Evolutionary conservation across 2,329 filamentous ascomycete species (phyloP).

Genomic region (Sclerotinia spermophila): DNA sequence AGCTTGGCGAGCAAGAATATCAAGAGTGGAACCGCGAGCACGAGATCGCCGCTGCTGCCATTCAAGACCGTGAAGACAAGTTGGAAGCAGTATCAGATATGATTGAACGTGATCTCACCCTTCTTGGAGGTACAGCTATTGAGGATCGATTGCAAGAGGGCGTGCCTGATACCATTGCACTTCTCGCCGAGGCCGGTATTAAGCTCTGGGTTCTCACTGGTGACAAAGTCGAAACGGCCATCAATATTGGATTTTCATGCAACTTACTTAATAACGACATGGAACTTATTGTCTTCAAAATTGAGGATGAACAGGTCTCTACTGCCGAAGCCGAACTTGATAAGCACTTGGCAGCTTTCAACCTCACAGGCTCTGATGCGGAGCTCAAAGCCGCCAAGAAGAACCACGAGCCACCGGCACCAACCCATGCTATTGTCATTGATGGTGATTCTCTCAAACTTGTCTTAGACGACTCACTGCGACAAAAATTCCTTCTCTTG

Average conservation of each 20-base stretch:
- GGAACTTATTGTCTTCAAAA: constrained; percentile 89
- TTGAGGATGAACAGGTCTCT: constrained; percentile 66
- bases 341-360: constrained; percentile 67
- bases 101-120: constrained; percentile 84
- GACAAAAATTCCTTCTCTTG: constrained; percentile 88
- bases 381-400: constrained; percentile 75
- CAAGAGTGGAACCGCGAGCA: constrained; percentile 80
- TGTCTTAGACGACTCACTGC: constrained; percentile 75
- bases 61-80: constrained; percentile 87
- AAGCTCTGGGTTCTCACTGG: constrained; percentile 98
- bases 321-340: constrained; percentile 69
- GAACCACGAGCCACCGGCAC: constrained; percentile 79
- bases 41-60: constrained; percentile 77
- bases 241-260: constrained; percentile 99
- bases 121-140: constrained; percentile 92
- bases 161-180: constrained; percentile 89
- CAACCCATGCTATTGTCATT: constrained; percentile 90
- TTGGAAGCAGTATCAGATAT: constrained; percentile 83
- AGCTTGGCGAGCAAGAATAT: constrained; percentile 80
- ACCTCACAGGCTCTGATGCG: constrained; percentile 77
- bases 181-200: constrained; percentile 90
- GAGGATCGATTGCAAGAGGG: constrained; percentile 96
- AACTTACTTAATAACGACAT: constrained; percentile 96
- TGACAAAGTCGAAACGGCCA: constrained; percentile 98
- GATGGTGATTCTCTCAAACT: constrained; percentile 91